Conservation (phyloP, 345 rosid species). For the Sonneratia caseolaris region DNA sequence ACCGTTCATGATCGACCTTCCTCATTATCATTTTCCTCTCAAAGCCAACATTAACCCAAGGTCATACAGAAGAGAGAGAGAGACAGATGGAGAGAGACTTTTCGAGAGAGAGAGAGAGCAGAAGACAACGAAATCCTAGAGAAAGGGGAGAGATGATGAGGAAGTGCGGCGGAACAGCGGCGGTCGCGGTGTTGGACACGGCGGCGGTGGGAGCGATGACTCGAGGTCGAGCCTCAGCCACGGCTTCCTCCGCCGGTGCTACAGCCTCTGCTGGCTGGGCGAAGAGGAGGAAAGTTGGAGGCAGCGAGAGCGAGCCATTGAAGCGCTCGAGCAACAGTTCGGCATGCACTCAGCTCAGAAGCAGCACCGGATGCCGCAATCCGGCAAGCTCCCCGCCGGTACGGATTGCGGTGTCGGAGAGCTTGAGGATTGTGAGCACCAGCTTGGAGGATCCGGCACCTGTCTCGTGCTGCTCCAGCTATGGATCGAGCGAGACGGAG, state of each 20-base stretch:
- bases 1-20: slow-evolving; percentile 26
- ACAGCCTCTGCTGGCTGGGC: background rate
- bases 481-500: slow-evolving; percentile 32
- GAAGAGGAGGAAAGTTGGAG: slow-evolving; percentile 19
- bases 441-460: slow-evolving; percentile 23
- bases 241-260: slow-evolving; percentile 7
- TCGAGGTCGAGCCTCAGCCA: slow-evolving; percentile 19
- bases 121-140: background rate
- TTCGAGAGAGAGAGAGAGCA: background rate
- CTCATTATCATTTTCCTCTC: background rate
- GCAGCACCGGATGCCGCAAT: slow-evolving; percentile 12
- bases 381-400: background rate
- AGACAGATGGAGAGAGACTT: too few species aligned
- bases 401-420: background rate
- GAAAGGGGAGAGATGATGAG: slow-evolving; percentile 26
- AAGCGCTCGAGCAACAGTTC: slow-evolving; percentile 3
- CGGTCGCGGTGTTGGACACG: slow-evolving; percentile 21
- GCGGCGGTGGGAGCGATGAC: slow-evolving; percentile 27
- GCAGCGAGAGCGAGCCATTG: background rate
- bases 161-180: slow-evolving; percentile 20
- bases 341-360: slow-evolving; percentile 33
- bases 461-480: slow-evolving; percentile 50
- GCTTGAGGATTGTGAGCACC: slow-evolving; percentile 17
- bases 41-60: slow-evolving; percentile 3
- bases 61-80: background rate